Base-by-base conservation (phyloP, 2,329 filamentous ascomycete species). In the Rhytidhysteron rufulum region DNA sequence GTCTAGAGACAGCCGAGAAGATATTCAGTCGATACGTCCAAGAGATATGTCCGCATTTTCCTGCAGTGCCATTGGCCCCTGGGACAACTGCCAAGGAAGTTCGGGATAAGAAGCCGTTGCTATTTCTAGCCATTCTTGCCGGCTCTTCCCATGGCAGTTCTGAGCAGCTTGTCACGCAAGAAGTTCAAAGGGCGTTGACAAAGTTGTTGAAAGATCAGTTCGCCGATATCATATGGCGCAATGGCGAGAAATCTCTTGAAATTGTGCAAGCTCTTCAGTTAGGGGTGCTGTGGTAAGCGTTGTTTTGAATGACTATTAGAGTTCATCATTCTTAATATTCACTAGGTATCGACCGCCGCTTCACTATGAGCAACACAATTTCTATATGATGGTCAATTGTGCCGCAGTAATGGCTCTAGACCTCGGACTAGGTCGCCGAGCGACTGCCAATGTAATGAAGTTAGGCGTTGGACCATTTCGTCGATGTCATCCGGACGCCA, bases 321-420 rank as follows among this genome's bases (percentile, higher is more conserved):
- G 18, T 4, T 15, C 4, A 16, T 16, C 19, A 6, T 18, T 33
- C 24, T 27, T 7, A 7, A 7, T 27, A 27, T 8, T 8, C 24
- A 27, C 24, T 34, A 49, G 86, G 85, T 94, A 95, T 62, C 82
- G 82, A 61, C 87, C 88, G 13, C 88, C 88, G 0, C 83, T 91
- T 50, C 78, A 86, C 53, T 86, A 86, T 43, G 87, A 94, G 55
- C 85, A 93, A 66, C 79, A 91, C 56, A 93, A 93, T 59, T 94
- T 93, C 62, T 95, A 93, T 67, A 86, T 91, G 68, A 77, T 93
- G 49, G 81, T 88, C 33, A 87, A 95, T 60, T 80, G 88, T 57
- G 85, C 86, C 2, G 83, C 83, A 34, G 78, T 88, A 51, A 87
- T 95, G 82, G 85, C 84, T 19, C 81, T 94, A 40, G 88, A 95